Evolutionary conservation across 2,329 filamentous ascomycete genomes (phyloP), one percentile per base, ranked within the genome.

Genomic region (Cercospora nicotianae): DNA sequence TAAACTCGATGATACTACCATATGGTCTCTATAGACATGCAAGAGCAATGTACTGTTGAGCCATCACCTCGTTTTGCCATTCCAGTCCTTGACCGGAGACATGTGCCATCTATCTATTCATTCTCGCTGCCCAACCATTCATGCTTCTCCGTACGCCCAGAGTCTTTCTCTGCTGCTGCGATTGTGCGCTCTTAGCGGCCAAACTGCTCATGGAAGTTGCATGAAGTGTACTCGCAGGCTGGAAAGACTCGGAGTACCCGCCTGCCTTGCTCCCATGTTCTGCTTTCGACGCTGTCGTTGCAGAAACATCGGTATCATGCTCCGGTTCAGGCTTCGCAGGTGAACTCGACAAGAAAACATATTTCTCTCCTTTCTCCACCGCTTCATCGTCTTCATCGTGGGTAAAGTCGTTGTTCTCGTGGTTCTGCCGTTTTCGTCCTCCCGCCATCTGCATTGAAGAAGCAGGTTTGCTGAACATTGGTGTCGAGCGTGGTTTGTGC

Each of bases 141-240:
- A 87, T 81, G 63, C 80, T 83, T 63, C 82, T 77, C 67, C 82
- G 79, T 67, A 84, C 79, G 1, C 85, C 85, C 64, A 86, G 70
- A n/a, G 84, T 86, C 72, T 78, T 83, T 70, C 80, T 80, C 60
- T 75, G 78, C 36, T 73, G 63, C 39, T 63, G 75, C 62, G 78
- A 64, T 31, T 30, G n/a, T 18, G 36, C 45, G 18, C 33, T n/a
- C 48, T 51, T 58, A 58, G 55, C 57, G 5, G 36, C 48, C 26
- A 62, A n/a, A 58, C 73, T 63, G 39, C 73, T 75, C 74, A 83
- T 78, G 4, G 80, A 81, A 2, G 82, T 84, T 0, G 75, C 80
- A 70, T 84, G 82, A 23, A 83, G 77, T 0, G 81, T 82, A 5
- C 77, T 76, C 1, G 80, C 81, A 4, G 79, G 77, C 23, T 73